Base-by-base conservation (phyloP, 2,329 filamentous ascomycete genomes). In the Periconia sp. region DNA sequence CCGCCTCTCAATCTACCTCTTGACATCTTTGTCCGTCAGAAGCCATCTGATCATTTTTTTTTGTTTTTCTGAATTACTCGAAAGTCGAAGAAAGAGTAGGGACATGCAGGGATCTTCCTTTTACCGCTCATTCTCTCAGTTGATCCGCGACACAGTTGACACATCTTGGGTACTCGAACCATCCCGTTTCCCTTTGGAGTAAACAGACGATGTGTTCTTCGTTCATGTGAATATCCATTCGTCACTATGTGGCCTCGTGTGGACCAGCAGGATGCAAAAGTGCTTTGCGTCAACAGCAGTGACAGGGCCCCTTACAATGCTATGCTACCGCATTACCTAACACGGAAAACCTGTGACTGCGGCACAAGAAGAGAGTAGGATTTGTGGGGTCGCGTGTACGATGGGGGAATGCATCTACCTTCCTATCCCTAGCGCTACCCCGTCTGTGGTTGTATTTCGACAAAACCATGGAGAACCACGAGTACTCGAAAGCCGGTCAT, bases 401-500 rank as follows among this genome's bases (percentile, higher is more conserved):
- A 43, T 27, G 43, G 14, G 23, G 27, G 20, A 20, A 35, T 53
- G 14, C 40, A 42, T 45, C 33, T 48, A 56, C 50, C 47, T 56
- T 52, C 53, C 53, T 55, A 55, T 31, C 53, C 45, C 18, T 52
- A 27, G 45, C 46, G n/a, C 40, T 46, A 47, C 49, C 17, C 54
- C 50, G 50, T 33, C 30, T 41, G 20, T 37, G 40, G 53, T 46
- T 23, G 49, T 49, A 50, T 48, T 31, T 50, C 45, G 20, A 19
- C 41, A 42, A 27, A 14, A 33, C 20, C 23, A n/a, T 19, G 23
- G 14, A 41, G 44, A 30, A 31, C 41, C 51, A 45, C 45, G 41
- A 54, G 30, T 45, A 19, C 30, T 37, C 33, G 33, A 37, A n/a
- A 13, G 13, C 15, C 33, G 33, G 13, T 37, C 33, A 37, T 41